phyloP scores from a whole-genome alignment of 2,329 filamentous ascomycete genomes.

The Exutisphaerella laricina region DNA sequence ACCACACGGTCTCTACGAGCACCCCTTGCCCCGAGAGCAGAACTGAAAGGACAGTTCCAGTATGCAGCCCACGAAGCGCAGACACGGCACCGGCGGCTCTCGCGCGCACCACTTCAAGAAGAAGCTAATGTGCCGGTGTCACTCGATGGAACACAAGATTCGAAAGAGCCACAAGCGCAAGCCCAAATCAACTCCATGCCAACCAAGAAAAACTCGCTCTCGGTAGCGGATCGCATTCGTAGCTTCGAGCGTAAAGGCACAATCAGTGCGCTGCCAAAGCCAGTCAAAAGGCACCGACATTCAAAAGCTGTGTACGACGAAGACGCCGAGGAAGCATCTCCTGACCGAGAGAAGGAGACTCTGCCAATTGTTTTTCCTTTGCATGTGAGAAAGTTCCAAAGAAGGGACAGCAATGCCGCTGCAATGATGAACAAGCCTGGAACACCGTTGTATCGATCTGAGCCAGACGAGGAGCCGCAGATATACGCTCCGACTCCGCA shows the following conservation, averaged over 20 bases:
- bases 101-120: too few relatives aligned
- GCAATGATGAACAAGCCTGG: conserved; percentile 19
- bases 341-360: background rate
- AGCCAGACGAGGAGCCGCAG: conserved; percentile 15
- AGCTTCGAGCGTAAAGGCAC: conserved; percentile 15
- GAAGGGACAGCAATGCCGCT: conserved; percentile 20
- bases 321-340: background rate
- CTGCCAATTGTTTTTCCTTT: conserved; percentile 27
- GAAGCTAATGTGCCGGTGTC: background rate
- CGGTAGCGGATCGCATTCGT: conserved; percentile 18
- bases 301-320: conserved; percentile 3
- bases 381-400: conserved; percentile 24
- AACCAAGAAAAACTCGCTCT: conserved; percentile 1
- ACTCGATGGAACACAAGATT: background rate
- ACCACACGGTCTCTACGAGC: too few relatives aligned
- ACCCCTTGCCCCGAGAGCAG: too few relatives aligned
- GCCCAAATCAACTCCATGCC: too few relatives aligned
- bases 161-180: background rate
- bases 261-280: conserved; percentile 4
- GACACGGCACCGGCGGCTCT: too few relatives aligned
- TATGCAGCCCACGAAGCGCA: too few relatives aligned
- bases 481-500: conserved; percentile 25
- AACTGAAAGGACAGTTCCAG: too few relatives aligned
- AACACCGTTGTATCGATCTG: conserved; percentile 23
- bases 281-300: conserved; percentile 1